Evolutionary conservation across 495 filamentous ascomycete genomes (phyloP).

Genomic region (Parachaetomium inaequale): DNA sequence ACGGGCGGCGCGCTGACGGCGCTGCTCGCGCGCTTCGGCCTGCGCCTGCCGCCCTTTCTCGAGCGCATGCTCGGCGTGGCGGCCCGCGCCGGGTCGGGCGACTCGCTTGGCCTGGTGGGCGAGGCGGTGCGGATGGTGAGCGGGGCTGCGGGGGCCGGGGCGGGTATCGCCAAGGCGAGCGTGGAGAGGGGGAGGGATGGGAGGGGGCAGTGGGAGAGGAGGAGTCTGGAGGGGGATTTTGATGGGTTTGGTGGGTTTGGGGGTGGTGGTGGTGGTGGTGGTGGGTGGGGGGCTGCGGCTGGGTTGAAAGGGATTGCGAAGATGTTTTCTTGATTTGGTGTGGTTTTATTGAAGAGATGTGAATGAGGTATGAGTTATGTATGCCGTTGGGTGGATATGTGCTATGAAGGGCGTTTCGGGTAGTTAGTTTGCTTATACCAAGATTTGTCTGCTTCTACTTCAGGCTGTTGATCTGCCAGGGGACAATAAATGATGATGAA

Average conservation of each 20-base stretch:
- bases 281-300: constrained; percentile 42
- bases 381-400: no score
- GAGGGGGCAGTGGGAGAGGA: constrained; percentile 42
- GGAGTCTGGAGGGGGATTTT: constrained; percentile 35
- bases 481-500: no score
- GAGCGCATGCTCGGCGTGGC: constrained; percentile 54
- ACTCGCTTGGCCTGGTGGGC: constrained; percentile 50
- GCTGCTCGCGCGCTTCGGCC: constrained; percentile 68
- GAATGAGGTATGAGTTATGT: no score
- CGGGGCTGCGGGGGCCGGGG: constrained; percentile 18
- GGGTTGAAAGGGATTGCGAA: constrained; percentile 58
- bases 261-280: constrained; percentile 19
- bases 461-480: no score
- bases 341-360: no score
- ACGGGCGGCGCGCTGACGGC: constrained; percentile 73
- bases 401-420: no score
- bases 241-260: background rate
- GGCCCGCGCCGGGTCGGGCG: constrained; percentile 50
- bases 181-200: constrained; percentile 35
- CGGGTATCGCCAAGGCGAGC: constrained; percentile 6
- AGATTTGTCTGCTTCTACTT: no score
- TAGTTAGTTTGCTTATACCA: no score
- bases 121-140: constrained; percentile 47
- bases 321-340: constrained; percentile 52
- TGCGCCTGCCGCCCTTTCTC: constrained; percentile 62